Base-by-base conservation (phyloP, 2,329 filamentous ascomycete species). In the Penicillium sp. region DNA sequence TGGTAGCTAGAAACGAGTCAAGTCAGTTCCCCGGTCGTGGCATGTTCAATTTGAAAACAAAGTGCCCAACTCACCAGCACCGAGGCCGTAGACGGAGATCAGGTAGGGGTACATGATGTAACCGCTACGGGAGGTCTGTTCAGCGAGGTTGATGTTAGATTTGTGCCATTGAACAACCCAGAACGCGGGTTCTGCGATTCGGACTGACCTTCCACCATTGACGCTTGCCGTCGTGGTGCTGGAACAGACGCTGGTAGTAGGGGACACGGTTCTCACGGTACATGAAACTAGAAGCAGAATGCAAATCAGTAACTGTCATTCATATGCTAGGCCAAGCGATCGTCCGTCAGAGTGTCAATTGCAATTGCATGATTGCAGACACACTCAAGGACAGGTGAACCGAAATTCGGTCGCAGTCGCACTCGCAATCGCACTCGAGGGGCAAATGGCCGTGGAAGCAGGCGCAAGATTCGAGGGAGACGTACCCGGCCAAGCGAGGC, bases 231-330 rank as follows among this genome's bases (percentile, higher is more conserved):
- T 86, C 83, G 68, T 85, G 74, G 56, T 74, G 77, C 73, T 86
- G 83, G 75, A 82, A 83, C 42, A 84, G 75, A 60, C 80, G 76
- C 74, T 87, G 83, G 75, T 84, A 87, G 61, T 80, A 72, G 46
- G 83, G 81, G 57, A 87, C 84, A 62, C 80, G 78, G 77, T 87
- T 87, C 72, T 81, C 76, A 70, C 83, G 83, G 77, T 78, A 78
- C 65, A 86, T 66, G 59, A 75, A 76, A 55, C 77, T 78, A 52
- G 6, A 35, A 31, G 20, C 20, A 35, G 27, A 12, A 9, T 29
- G 32, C 18, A 7, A 43, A 33, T 69, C 50, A 70, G 62, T 29
- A 55, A 31, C 37, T 5, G 1, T 42, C 25, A 37, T 37, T 20
- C 42, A 25, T 28, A 5, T 23, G 35, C 33, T 39, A 13, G 13